A percentile compares a stretch with the other conserved stretches of the same genome.
phyloP scores from a whole-genome alignment of 2,329 filamentous ascomycete genomes.

The Fusarium austroafricanum region DNA sequence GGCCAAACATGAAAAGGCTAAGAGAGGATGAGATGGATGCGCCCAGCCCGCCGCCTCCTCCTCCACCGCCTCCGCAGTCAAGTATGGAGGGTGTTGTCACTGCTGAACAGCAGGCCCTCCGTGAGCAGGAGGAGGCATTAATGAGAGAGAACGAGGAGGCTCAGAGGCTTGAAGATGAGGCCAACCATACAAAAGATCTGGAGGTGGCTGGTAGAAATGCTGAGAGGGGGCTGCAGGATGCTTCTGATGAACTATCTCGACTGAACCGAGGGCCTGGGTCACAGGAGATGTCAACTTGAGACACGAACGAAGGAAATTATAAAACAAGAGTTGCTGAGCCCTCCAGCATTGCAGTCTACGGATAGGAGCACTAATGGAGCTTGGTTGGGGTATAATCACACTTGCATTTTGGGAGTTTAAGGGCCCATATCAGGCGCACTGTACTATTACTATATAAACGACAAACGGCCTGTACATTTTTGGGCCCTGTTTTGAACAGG shows the following conservation, averaged over 20 bases:
- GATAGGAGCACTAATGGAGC: slow-evolving; percentile 42
- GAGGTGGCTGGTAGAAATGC: slow-evolving; percentile 42
- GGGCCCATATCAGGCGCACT: slow-evolving; percentile 39
- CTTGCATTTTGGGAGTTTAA: slow-evolving; percentile 43
- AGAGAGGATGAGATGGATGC: slow-evolving; percentile 60
- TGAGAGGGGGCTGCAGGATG: slow-evolving; percentile 33
- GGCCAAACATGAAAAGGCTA: slow-evolving; percentile 65
- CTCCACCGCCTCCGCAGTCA: slow-evolving; percentile 60
- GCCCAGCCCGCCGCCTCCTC: slow-evolving; percentile 59
- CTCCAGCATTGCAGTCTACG: slow-evolving; percentile 30
- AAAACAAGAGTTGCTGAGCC: slow-evolving; percentile 42
- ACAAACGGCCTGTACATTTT: slow-evolving; percentile 15
- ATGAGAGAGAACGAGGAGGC: slow-evolving; percentile 67
- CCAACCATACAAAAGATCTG: slow-evolving; percentile 47
- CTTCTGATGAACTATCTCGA: slow-evolving; percentile 27
- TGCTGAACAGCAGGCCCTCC: slow-evolving; percentile 59
- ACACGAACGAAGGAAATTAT: slow-evolving; percentile 30
- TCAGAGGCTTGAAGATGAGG: slow-evolving; percentile 63
- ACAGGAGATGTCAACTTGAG: slow-evolving; percentile 25
- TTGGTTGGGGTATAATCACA: slow-evolving; percentile 37
- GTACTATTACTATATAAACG: slow-evolving; percentile 40
- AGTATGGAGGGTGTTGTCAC: slow-evolving; percentile 52
- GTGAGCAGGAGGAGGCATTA: slow-evolving; percentile 63
- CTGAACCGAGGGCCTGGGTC: slow-evolving; percentile 17
- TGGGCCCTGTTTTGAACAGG: slow-evolving; percentile 8